Evolutionary conservation across 2,329 filamentous ascomycete species (phyloP).

Genomic region (Phyllosticta citriasiana): DNA sequence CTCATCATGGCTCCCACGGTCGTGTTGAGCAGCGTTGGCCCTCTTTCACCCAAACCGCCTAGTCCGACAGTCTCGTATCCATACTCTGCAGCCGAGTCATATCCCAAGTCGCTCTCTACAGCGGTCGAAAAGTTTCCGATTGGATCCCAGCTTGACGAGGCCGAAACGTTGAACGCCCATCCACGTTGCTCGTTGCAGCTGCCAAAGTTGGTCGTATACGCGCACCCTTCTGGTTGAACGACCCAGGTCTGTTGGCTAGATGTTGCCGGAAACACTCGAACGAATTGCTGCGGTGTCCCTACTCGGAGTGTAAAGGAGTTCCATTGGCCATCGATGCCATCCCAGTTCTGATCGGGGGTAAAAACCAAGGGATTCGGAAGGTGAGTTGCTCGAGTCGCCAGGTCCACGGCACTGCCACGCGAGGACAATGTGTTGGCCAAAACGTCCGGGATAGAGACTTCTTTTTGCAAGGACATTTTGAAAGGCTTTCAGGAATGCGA

Average conservation of each 20-base stretch:
- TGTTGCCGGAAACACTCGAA: constrained; percentile 24
- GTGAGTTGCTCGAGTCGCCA: background rate
- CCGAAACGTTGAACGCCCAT: constrained; percentile 20
- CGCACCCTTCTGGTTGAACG: constrained; percentile 25
- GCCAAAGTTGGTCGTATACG: constrained; percentile 14
- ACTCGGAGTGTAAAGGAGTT: constrained; percentile 22
- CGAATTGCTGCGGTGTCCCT: constrained; percentile 20
- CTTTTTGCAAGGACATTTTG: background rate
- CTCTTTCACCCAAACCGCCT: constrained; percentile 20
- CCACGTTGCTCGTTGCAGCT: constrained; percentile 23
- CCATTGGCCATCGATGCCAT: constrained; percentile 24
- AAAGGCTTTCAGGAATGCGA: background rate
- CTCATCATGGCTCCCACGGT: constrained; percentile 27
- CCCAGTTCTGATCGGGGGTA: constrained; percentile 27
- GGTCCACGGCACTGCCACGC: background rate
- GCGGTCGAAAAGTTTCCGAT: constrained; percentile 24
- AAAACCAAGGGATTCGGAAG: constrained; percentile 20
- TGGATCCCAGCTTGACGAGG: constrained; percentile 23
- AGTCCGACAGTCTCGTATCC: constrained; percentile 27
- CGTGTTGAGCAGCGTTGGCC: constrained; percentile 21
- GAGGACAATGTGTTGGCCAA: background rate
- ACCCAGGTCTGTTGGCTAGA: constrained; percentile 26
- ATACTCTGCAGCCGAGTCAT: constrained; percentile 22
- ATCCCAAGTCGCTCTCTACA: constrained; percentile 18
- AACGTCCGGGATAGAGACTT: background rate